Base-by-base conservation (phyloP, 2,329 filamentous ascomycete genomes). In the Fusarium incarnatum region DNA sequence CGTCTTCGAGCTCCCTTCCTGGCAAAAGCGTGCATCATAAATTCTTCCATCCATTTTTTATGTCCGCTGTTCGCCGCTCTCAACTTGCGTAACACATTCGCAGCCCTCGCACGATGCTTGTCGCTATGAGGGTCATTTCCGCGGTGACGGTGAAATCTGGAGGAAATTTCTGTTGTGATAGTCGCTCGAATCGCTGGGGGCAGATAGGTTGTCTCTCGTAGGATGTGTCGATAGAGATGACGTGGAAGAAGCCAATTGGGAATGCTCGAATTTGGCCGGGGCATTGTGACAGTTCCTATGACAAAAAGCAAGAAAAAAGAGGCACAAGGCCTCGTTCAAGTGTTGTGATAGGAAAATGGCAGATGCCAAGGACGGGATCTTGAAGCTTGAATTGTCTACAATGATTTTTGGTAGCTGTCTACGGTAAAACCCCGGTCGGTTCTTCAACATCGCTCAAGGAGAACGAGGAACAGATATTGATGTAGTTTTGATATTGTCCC, bases 141-240 rank as follows among this genome's bases (percentile, higher is more conserved):
- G 6, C 69, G 76, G 65, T 83, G 78, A 5, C 77, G 77, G n/a
- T 81, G 82, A 72, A 88, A 90, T 34, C 82, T 81, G 10, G 71
- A 63, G 53, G 79, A 78, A 47, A 89, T 84, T 34, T 80, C 80
- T 9, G 78, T 71, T 47, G 79, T 75, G 56, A 87, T 78, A 56
- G 80, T 83, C 4, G 79, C 76, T 41, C 83, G 83, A 62, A 85
- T 86, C 41, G 84, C 77, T 4, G 81, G 81, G 2, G 88, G 87
- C 4, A 91, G 84, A 74, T 91, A 91, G 28, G 86, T 84, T 41
- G 83, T 81, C 79, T 90, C 87, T 63, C 89, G 87, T 37, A 91
- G 85, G 23, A 91, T 79, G 61, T 87, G 83, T 59, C 89, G 84
- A 76, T 89, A 91, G 48, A 88, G 77, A 70, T 78, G 74, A n/a